Evolutionary conservation across 169 alveolate species (phyloP), one percentile per base, ranked within the genome.

Genomic region (Cyclospora cayetanensis): DNA sequence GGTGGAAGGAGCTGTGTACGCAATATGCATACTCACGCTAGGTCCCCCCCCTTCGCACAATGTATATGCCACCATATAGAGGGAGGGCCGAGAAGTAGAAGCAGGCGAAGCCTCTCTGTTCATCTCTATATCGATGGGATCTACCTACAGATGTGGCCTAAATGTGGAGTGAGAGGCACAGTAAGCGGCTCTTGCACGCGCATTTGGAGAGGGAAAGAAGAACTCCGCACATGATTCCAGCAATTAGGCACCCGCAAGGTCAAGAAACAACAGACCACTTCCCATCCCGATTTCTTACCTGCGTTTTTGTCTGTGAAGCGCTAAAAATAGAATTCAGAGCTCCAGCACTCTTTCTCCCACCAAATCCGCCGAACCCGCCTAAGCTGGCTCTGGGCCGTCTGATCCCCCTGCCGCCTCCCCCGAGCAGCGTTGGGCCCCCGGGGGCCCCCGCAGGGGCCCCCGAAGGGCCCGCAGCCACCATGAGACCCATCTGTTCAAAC

Each of bases 401-500:
- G n/a, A 5, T 12, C 74, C 9, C 11, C 22, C 74, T 12, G 74
- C 34, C 34, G 15, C n/a, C 60, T 11, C n/a, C 7, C n/a, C 7
- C n/a, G 60, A 7, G n/a, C 60, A 11, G 60, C 7, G 60, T 11
- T 7, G 60, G 60, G 60, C 60, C 60, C 60, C 60, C 60, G n/a
- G 60, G 60, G 74, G 34, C 27, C 34, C 74, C 74, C 31, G n/a
- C 22, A 25, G 74, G 74, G 74, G 74, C 74, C 74, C 74, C 74
- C 4, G 35, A 12, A 11, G 22, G n/a, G 74, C 34, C 35, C 9
- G 74, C 74, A 12, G 35, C 74, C 11, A 25, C 74, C 79, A 83
- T 83, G 39, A 83, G n/a, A 4, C 90, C 90, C 90, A 83, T 52
- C 90, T 83, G 80, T 39, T 83, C 80, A 29, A 83, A 83, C 9